These are phyloP conservation scores for Endothia cerciana DNA, from an alignment of 2,329 filamentous ascomycete genomes.

Conservation along the genomic window DNA sequence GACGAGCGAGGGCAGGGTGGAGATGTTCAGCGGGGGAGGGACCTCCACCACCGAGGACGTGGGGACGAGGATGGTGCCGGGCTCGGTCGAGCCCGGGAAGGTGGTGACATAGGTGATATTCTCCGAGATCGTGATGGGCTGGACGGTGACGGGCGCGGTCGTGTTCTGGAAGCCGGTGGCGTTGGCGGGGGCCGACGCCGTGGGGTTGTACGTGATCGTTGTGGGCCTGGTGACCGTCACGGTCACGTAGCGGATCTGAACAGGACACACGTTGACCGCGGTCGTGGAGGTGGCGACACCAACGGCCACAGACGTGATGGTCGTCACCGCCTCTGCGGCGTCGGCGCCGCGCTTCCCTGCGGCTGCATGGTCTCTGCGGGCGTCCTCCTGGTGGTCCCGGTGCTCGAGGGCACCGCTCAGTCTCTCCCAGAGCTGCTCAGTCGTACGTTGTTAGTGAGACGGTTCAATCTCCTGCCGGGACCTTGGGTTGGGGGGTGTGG, in stretches of 20 bases:
- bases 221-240: conserved; percentile 14
- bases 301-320: neutral
- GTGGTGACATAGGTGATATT: neutral
- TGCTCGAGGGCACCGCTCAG: conserved; percentile 10
- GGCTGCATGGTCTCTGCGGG: conserved; percentile 2
- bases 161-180: neutral
- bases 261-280: conserved; percentile 1
- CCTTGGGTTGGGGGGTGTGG: neutral
- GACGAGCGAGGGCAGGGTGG: neutral
- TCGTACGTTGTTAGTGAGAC: neutral
- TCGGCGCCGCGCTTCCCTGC: neutral
- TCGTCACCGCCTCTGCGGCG: conserved; percentile 8
- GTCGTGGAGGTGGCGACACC: neutral
- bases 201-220: conserved; percentile 2
- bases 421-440: conserved; percentile 13
- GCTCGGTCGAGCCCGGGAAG: neutral
- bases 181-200: neutral
- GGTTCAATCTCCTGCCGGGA: neutral
- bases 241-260: conserved; percentile 14
- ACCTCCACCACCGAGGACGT: neutral
- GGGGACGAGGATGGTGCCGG: neutral
- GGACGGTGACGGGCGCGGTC: neutral
- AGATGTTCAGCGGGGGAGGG: neutral
- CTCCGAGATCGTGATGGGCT: neutral
- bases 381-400: neutral